phyloP scores from a whole-genome alignment of 2,329 filamentous ascomycete species.

The Emergomyces orientalis region DNA sequence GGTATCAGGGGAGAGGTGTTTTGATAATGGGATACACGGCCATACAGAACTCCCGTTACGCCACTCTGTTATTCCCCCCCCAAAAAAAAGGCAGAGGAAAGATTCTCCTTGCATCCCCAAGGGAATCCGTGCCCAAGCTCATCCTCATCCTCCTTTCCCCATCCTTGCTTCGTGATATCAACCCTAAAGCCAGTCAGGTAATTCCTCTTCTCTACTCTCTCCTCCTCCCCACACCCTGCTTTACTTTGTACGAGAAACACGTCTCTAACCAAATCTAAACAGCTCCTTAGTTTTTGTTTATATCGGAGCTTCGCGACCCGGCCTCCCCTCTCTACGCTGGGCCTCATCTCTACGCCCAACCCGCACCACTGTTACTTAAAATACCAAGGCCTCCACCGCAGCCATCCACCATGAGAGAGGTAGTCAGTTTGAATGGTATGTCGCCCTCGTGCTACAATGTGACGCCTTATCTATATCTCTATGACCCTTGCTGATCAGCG shows the following conservation, averaged over 20 bases:
- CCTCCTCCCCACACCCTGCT: background rate
- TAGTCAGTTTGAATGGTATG: constrained; percentile 98
- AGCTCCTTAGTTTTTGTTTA: background rate
- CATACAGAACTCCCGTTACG: background rate
- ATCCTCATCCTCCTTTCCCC: background rate
- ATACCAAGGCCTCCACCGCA: background rate
- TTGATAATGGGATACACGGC: no score
- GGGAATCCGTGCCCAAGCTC: background rate
- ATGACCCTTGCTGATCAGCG: constrained; percentile 26
- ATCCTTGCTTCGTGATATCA: background rate
- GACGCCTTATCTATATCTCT: background rate
- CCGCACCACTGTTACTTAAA: background rate
- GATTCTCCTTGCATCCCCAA: no score
- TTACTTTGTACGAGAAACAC: background rate
- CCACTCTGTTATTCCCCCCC: background rate
- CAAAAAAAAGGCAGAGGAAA: no score
- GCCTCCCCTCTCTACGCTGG: background rate
- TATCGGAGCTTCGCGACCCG: constrained; percentile 2
- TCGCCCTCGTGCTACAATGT: constrained; percentile 7
- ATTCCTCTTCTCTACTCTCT: background rate
- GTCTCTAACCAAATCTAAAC: background rate
- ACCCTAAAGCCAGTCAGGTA: background rate
- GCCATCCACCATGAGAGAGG: constrained; percentile 79
- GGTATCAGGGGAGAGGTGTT: no score
- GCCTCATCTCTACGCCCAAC: background rate